Base-by-base conservation (phyloP, 352 stramenopile genomes). In the Phytopythium aichiense region DNA sequence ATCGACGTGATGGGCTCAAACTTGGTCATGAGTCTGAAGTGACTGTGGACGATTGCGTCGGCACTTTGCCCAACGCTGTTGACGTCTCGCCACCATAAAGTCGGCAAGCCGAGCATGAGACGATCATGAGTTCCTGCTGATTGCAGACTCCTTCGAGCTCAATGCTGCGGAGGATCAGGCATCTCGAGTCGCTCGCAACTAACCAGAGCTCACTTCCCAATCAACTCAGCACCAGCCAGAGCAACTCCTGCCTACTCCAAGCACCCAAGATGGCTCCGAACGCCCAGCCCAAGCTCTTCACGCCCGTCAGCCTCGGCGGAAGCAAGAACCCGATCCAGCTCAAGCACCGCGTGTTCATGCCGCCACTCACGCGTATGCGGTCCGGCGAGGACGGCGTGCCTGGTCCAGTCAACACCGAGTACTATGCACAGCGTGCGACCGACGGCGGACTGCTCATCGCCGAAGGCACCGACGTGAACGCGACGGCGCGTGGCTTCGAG, bases 281-380 rank as follows among this genome's bases (percentile, higher is more conserved):
- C 20, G 43, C 43, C 43, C 18, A 9, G 9, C 43, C 43, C 66
- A 77, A 72, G 58, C 61, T 81, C 54, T 77, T 74, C 58, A 81
- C 64, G 33, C 67, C 69, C 1, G n/a, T 77, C 16, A 58, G 2
- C 2, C 43, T 49, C 43, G 43, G 43, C n/a, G 43, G 59, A 28
- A 60, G 74, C 64, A 67, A 80, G 55, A 67, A 68, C 12, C 55
- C 63, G 46, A 65, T 77, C 42, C 63, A 83, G 51, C 64, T 76
- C 33, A 55, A 63, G 50, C 64, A 79, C 53, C 65, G 70, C 35
- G 57, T 78, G 20, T 55, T 78, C 25, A 52, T 79, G 52, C 59
- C 66, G 8, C 72, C 72, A 16, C 54, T 79, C 5, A 73, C 66
- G 30, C 61, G 55, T 11, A 35, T 28, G 22, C 65, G 54, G 2